Base-by-base conservation (phyloP, 345 rosid genomes). In the Psidium friedrichsthalianum region DNA sequence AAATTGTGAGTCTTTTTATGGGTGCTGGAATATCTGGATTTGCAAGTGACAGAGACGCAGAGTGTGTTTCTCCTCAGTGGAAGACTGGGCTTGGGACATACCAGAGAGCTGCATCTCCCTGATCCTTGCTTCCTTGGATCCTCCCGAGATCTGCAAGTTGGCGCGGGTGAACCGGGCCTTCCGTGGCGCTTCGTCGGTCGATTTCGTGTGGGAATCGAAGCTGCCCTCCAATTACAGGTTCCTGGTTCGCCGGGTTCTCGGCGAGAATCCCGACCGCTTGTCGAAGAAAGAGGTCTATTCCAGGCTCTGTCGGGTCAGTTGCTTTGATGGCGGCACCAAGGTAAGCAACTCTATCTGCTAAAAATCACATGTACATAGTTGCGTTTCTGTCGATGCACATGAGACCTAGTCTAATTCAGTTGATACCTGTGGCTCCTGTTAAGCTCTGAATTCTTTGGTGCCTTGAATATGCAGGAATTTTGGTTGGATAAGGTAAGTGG, bases 401-500 rank as follows among this genome's bases (percentile, higher is more conserved):
- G 25, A 69, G 20, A 69, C 47, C 80, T 9, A 22, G 47, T 20
- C 8, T 36, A 69, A 69, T 69, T 32, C 80, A 36, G 47, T 69
- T 4, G 25, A 69, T 69, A 10, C 42, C 8, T 18, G 80, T 8
- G 80, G 44, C 29, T 21, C 53, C 51, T 83, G 49, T 29, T 57
- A 5, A 24, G 49, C 58, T 49, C n/a, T 42, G 81, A 84, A 2
- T 61, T 44, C 16, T 21, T 54, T 58, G 49, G 32, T 58, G 44
- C 36, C 61, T 51, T n/a, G 78, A 40, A 36, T 51, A 85, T 44
- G 58, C 85, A 97, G 98, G 96, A 89, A 88, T 91, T 91, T 82
- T 93, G 98, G 98, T 49, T 97, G 94, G 99, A 95, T 58, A 93
- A 93, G 90, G 89, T 84, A 16, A 95, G 93, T 64, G 97, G 99